Evolutionary conservation across 1,284 basidiomycete genomes (phyloP).

Genomic region (Moesziomyces sp.): DNA sequence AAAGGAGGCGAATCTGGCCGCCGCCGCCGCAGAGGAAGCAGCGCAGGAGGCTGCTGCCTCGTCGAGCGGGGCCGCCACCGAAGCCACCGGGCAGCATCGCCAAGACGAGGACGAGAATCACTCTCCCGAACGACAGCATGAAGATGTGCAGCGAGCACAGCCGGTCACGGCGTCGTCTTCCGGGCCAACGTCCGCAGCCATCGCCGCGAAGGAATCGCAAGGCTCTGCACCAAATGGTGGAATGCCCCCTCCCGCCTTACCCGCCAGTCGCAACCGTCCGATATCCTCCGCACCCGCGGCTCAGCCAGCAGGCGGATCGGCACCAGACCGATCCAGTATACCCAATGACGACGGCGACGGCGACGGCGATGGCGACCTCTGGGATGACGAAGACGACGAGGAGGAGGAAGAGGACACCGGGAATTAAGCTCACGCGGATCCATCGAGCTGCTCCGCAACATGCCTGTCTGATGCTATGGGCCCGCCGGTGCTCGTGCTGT

Average conservation of each 20-base stretch:
- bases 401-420: too few species aligned
- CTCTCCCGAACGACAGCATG: slow-evolving; percentile 7
- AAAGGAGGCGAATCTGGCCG: slow-evolving; percentile 57
- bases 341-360: slow-evolving; percentile 19
- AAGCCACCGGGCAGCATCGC: slow-evolving; percentile 6
- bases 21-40: slow-evolving; percentile 46
- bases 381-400: slow-evolving; percentile 34
- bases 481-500: too few species aligned
- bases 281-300: slow-evolving; percentile 3
- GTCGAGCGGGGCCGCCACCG: slow-evolving; percentile 21
- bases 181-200: background rate
- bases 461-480: too few species aligned
- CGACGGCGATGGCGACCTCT: slow-evolving; percentile 44
- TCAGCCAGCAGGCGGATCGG: background rate
- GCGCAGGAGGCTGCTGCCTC: slow-evolving; percentile 24
- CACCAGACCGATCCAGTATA: background rate
- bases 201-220: slow-evolving; percentile 1
- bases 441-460: too few species aligned
- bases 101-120: slow-evolving; percentile 47
- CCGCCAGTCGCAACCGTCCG: slow-evolving; percentile 19
- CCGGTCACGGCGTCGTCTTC: slow-evolving; percentile 28
- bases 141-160: slow-evolving; percentile 36
- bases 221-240: slow-evolving; percentile 11
- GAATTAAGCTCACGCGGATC: too few species aligned
- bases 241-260: slow-evolving; percentile 41